These are phyloP conservation scores for Leccinum colubrinum DNA, from an alignment of 1,284 basidiomycete genomes.

Conservation along the genomic window DNA sequence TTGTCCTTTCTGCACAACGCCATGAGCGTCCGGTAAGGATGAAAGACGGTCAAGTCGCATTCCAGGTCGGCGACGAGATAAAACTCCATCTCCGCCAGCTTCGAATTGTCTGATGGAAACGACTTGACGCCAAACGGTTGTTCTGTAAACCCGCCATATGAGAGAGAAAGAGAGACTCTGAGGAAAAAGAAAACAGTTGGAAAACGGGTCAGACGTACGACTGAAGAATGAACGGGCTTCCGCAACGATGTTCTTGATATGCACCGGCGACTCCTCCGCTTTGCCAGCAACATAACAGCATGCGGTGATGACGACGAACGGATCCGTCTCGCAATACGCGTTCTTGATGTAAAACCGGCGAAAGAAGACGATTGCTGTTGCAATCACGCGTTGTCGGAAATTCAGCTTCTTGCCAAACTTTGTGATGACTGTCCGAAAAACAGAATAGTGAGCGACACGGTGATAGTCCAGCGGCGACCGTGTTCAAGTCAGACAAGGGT, in stretches of 20 bases:
- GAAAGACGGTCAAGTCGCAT: conserved; percentile 92
- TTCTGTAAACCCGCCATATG: conserved; percentile 30
- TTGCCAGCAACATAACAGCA: conserved; percentile 97
- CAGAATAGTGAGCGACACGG: background rate
- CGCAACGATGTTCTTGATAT: conserved; percentile 90
- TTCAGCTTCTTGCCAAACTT: conserved; percentile 85
- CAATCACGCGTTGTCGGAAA: conserved; percentile 85
- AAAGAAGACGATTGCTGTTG: conserved; percentile 93
- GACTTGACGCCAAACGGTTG: conserved; percentile 69
- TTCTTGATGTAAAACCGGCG: conserved; percentile 95
- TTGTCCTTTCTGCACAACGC: conserved; percentile 65
- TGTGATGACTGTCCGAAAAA: conserved; percentile 62
- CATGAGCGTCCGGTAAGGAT: conserved; percentile 89
- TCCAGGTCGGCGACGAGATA: conserved; percentile 96
- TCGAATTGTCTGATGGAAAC: conserved; percentile 85
- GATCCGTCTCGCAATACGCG: conserved; percentile 91
- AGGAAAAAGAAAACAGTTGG: background rate
- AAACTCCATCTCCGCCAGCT: conserved; percentile 98
- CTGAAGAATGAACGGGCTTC: conserved; percentile 81
- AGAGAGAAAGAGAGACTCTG: background rate
- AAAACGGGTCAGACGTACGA: conserved; percentile 46
- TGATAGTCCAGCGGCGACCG: background rate
- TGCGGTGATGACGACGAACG: conserved; percentile 88
- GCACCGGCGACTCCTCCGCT: conserved; percentile 68
- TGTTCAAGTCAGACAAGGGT: background rate